Evolutionary conservation across 495 filamentous ascomycete species (phyloP), one percentile per base, ranked within the genome.

Genomic region (Massariosphaeria phaeospora): DNA sequence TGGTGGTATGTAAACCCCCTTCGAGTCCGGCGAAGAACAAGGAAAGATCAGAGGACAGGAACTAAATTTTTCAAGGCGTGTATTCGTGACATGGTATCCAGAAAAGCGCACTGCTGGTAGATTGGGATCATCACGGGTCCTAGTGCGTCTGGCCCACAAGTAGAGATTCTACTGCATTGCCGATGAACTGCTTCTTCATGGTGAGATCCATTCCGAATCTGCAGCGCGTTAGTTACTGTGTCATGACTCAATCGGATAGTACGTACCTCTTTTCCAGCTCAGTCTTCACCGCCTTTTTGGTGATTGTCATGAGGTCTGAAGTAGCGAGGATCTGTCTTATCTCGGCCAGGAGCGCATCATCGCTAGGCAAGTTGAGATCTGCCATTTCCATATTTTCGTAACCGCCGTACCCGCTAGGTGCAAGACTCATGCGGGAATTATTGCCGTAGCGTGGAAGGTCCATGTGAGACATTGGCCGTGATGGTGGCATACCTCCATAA

Each of bases 231-330:
- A 52, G 51, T 23, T 36, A 11, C 2, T 44, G 17, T 8, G 3
- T 35, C 26, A 26, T 17, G 1, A 3, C 8, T n/a, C 0, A 5
- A 46, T 6, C 11, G n/a, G 3, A 21, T 15, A 44, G 33, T 43
- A 25, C 55, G 26, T 20, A 99, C 59, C 90, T 79, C 63, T 79
- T 77, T 74, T 99, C 94, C 52, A 99, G 72, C 71, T 99, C 94
- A 53, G 78, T 70, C 78, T 96, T 96, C 72, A 99, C 85, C 53
- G 85, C 88, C 82, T 97, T 99, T 84, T 99, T 99, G 57, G 94
- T 97, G 25, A 97, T 86, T 9, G 75, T 88, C 93, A 99, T 99
- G 63, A 99, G 73, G 74, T 99, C 94, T 1, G 89, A 89, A 2
- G 86, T 90, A 56, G 82, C 76, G 42, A 99, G 73, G 48, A 99